phyloP scores from a whole-genome alignment of 768 basidiomycete genomes.

The Lyophyllum shimeji region DNA sequence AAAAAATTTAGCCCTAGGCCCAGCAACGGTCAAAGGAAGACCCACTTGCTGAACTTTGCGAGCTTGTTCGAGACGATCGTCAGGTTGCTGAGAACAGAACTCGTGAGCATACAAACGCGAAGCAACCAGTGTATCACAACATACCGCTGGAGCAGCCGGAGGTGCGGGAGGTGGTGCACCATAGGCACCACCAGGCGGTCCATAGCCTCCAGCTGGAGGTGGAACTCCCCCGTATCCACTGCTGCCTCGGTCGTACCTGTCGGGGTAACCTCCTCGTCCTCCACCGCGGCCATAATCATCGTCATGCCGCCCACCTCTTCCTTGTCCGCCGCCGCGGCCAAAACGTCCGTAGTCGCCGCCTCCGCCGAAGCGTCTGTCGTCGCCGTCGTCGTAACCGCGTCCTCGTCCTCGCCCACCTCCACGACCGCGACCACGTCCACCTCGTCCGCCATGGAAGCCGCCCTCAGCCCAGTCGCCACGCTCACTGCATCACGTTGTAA shows the following conservation, averaged over 20 bases:
- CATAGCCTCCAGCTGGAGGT: slow-evolving; percentile 26
- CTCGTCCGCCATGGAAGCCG: slow-evolving; percentile 32
- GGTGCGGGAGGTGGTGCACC: slow-evolving; percentile 30
- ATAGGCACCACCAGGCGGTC: slow-evolving; percentile 24
- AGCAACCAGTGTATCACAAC: background rate
- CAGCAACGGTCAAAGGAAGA: background rate
- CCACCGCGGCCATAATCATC: slow-evolving; percentile 35
- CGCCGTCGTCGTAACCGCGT: slow-evolving; percentile 41
- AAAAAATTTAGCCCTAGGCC: background rate
- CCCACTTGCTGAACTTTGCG: slow-evolving; percentile 77
- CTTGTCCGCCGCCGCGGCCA: slow-evolving; percentile 41
- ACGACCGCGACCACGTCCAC: slow-evolving; percentile 42
- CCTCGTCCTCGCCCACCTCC: slow-evolving; percentile 42
- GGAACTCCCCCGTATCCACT: slow-evolving; percentile 17
- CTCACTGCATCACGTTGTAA: slow-evolving; percentile 11
- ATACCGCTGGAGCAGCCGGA: slow-evolving; percentile 19
- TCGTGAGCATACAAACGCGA: slow-evolving; percentile 1
- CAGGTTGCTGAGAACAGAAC: slow-evolving; percentile 39
- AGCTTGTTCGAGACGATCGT: slow-evolving; percentile 87
- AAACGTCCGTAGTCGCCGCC: slow-evolving; percentile 42
- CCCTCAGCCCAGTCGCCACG: slow-evolving; percentile 31
- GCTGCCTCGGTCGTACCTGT: slow-evolving; percentile 43
- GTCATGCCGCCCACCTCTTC: slow-evolving; percentile 41
- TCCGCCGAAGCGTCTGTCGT: slow-evolving; percentile 44
- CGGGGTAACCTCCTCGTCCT: slow-evolving; percentile 38